phyloP scores from a whole-genome alignment of 805 yeast species.

The Barnettozyma populi region DNA sequence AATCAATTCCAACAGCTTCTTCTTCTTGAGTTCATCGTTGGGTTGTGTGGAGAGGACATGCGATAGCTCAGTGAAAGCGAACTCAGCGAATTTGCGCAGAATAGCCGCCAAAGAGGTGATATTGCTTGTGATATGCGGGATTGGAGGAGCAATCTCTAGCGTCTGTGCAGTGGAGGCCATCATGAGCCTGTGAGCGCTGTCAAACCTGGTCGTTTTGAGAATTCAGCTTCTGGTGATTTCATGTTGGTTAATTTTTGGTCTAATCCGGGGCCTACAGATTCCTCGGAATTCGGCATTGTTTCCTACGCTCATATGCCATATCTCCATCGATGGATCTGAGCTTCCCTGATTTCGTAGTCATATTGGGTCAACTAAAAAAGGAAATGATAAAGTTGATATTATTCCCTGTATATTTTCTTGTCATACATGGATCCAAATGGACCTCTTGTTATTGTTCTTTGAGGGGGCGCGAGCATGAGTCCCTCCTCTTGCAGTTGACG shows the following conservation, averaged over 20 bases:
- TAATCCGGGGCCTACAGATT: not conserved
- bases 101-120: constrained; percentile 60
- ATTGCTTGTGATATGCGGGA: constrained; percentile 72
- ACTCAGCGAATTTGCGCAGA: constrained; percentile 52
- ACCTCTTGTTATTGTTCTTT: too few species aligned
- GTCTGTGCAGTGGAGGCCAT: not conserved
- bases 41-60: constrained; percentile 57
- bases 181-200: not conserved
- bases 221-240: not conserved
- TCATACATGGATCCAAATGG: too few species aligned
- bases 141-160: constrained; percentile 28
- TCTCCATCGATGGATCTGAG: too few species aligned
- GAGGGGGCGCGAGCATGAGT: too few species aligned
- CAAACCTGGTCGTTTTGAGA: not conserved
- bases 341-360: too few species aligned
- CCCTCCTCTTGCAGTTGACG: too few species aligned
- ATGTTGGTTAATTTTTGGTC: too few species aligned
- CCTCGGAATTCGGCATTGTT: not conserved
- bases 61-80: constrained; percentile 57
- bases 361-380: too few species aligned
- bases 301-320: too few species aligned
- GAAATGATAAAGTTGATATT: too few species aligned
- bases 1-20: constrained; percentile 59
- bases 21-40: constrained; percentile 59
- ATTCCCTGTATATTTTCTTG: too few species aligned